Conservation (phyloP, 768 basidiomycete species). For the Sarcodon aspratus region DNA sequence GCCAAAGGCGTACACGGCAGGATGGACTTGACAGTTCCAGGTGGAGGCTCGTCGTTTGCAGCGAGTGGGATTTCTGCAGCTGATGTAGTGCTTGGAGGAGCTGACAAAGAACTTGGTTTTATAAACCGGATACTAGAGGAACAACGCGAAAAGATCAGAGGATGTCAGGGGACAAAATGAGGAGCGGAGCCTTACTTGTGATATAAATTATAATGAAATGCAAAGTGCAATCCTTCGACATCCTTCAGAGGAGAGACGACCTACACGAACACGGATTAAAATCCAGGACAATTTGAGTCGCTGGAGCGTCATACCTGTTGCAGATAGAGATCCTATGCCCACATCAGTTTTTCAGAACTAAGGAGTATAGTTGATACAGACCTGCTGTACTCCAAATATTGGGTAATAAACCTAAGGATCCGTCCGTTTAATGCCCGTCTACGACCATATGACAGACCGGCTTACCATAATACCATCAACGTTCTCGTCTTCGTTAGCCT, state of each 20-base stretch:
- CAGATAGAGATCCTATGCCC: conserved; percentile 79
- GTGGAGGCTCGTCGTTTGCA: conserved; percentile 52
- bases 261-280: conserved; percentile 21
- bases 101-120: conserved; percentile 57
- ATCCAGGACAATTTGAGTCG: conserved; percentile 1
- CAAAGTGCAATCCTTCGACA: conserved; percentile 94
- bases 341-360: conserved; percentile 1
- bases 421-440: neutral
- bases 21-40: conserved; percentile 89
- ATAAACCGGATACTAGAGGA: conserved; percentile 82
- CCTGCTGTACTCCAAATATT: conserved; percentile 85
- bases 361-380: conserved; percentile 22
- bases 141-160: neutral
- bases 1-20: conserved; percentile 96
- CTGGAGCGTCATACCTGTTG: conserved; percentile 55
- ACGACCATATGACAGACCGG: conserved; percentile 3
- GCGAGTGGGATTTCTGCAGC: conserved; percentile 11
- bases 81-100: conserved; percentile 19
- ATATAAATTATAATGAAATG: conserved; percentile 90
- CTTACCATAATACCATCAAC: conserved; percentile 94
- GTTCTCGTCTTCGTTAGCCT: conserved; percentile 79
- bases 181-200: conserved; percentile 58
- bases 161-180: neutral
- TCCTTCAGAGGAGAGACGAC: conserved; percentile 95
- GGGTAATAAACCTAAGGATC: conserved; percentile 80